Conservation (phyloP, 2,329 filamentous ascomycete genomes). For the Phyllosticta ampelicida region DNA sequence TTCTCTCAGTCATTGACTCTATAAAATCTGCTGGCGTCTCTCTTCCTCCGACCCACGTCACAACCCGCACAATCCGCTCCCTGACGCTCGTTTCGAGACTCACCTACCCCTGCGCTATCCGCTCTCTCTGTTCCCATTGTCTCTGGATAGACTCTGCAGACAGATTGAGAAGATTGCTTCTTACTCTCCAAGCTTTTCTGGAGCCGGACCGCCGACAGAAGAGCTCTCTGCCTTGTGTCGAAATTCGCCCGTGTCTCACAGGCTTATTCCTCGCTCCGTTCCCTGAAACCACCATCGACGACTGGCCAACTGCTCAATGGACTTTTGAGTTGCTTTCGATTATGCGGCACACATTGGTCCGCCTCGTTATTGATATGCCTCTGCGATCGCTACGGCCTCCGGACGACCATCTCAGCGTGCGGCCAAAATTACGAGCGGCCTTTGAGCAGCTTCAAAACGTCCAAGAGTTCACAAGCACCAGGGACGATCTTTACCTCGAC, state of each 20-base stretch:
- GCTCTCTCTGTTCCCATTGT: slow-evolving; percentile 37
- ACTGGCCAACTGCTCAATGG: slow-evolving; percentile 31
- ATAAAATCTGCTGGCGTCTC: slow-evolving; percentile 14
- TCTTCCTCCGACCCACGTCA: slow-evolving; percentile 29
- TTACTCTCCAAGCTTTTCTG: slow-evolving; percentile 14
- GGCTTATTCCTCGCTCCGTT: slow-evolving; percentile 28
- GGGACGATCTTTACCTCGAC: slow-evolving; percentile 36
- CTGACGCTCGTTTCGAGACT: slow-evolving; percentile 35
- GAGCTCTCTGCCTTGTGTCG: slow-evolving; percentile 1
- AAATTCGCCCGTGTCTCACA: slow-evolving; percentile 18
- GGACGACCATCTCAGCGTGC: slow-evolving; percentile 30
- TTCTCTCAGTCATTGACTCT: slow-evolving; percentile 20
- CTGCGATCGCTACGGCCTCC: slow-evolving; percentile 34
- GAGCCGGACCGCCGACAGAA: slow-evolving; percentile 12
- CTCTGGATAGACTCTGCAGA: slow-evolving; percentile 32
- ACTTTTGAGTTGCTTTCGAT: slow-evolving; percentile 35
- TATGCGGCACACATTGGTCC: slow-evolving; percentile 31
- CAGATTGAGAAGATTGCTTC: slow-evolving; percentile 19
- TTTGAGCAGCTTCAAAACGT: slow-evolving; percentile 34
- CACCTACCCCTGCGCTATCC: slow-evolving; percentile 32
- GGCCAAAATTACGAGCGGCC: slow-evolving; percentile 34
- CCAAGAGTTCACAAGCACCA: slow-evolving; percentile 40
- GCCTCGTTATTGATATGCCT: slow-evolving; percentile 40
- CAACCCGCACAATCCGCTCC: slow-evolving; percentile 35
- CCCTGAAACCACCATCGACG: slow-evolving; percentile 27